Evolutionary conservation across 1,139 yeast genomes (phyloP).

Genomic region (Geotrichum aggregatum): DNA sequence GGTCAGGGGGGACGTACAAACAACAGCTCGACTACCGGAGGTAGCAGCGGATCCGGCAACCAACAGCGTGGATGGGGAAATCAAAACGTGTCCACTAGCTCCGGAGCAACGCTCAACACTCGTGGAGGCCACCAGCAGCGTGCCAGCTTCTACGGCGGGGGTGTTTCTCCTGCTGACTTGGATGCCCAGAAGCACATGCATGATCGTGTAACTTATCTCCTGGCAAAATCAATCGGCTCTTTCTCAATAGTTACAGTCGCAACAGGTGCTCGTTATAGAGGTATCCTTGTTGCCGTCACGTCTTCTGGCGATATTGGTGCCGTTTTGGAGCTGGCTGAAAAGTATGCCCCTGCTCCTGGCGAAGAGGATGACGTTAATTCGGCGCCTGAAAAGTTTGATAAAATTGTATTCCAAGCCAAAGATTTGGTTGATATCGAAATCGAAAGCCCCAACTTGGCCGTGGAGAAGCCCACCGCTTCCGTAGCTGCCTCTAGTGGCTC

Average conservation of each 20-base stretch:
- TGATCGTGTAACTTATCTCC: conserved; percentile 49
- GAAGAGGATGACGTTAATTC: conserved; percentile 37
- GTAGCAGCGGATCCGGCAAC: conserved; percentile 6
- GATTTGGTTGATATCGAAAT: conserved; percentile 64
- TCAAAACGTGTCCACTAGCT: not conserved
- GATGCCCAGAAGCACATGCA: conserved; percentile 37
- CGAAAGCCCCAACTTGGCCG: conserved; percentile 43
- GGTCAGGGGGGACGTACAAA: conserved; percentile 11
- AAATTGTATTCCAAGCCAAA: conserved; percentile 51
- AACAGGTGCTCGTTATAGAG: conserved; percentile 58
- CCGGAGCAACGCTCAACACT: conserved; percentile 1
- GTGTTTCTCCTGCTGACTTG: conserved; percentile 12
- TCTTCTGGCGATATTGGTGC: conserved; percentile 48
- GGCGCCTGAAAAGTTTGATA: conserved; percentile 42
- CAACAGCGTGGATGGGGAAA: conserved; percentile 1
- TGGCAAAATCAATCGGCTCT: conserved; percentile 56
- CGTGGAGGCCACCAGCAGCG: conserved; percentile 4
- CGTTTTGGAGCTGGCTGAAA: conserved; percentile 50
- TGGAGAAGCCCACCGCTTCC: conserved; percentile 24
- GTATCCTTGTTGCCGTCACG: conserved; percentile 51
- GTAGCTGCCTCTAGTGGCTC: conserved; percentile 16
- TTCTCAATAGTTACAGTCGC: conserved; percentile 55
- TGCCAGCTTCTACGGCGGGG: conserved; percentile 1
- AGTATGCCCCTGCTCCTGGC: conserved; percentile 41
- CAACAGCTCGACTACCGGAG: conserved; percentile 1